Evolutionary conservation across 108 stramenopile species (phyloP), one percentile per base, ranked within the genome.

Genomic region (Schizochytrium sp.): DNA sequence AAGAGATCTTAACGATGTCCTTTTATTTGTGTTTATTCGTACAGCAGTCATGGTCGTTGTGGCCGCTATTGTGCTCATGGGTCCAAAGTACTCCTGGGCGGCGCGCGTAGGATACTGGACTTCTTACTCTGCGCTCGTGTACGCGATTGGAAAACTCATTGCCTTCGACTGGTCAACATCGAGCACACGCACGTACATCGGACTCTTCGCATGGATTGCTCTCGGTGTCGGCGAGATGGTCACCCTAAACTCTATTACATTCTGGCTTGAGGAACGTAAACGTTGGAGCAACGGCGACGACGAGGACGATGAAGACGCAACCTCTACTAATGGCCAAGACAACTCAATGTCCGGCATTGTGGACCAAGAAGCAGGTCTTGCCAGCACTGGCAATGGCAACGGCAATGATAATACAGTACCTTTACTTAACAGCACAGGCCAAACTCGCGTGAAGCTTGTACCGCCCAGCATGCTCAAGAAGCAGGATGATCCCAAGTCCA

Each of bases 131-230:
- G 76, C 53, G 13, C 53, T 83, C 50, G 76, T 83, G 47, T 83
- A 83, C 76, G 53, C 53, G 17, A 55, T 83, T 83, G 76, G 76
- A 17, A 83, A 83, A 53, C 3, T 83, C 17, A 83, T 83, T 42
- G 76, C 76, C 2, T 83, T 83, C 47, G 76, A 83, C 53, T 83
- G 76, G 76, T 49, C 76, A 13, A 53, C 47, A 7, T 5, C 76
- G 76, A 40, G 53, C 47, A 5, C 13, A 5, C 76, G 76, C 47
- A 53, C 13, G 15, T 83, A 42, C 53, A 0, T 83, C 0, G 76
- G 76, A 13, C 47, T 83, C 76, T 83, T 83, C 55, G 47, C 50
- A 10, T 49, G 76, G 76, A 55, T 83, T 10, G 76, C 76, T 53
- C 55, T 49, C 55, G 76, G 76, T 38, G 53, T 83, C 76, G 76